Conservation (phyloP, 768 basidiomycete species). For the Xerocomellus dryophilus region DNA sequence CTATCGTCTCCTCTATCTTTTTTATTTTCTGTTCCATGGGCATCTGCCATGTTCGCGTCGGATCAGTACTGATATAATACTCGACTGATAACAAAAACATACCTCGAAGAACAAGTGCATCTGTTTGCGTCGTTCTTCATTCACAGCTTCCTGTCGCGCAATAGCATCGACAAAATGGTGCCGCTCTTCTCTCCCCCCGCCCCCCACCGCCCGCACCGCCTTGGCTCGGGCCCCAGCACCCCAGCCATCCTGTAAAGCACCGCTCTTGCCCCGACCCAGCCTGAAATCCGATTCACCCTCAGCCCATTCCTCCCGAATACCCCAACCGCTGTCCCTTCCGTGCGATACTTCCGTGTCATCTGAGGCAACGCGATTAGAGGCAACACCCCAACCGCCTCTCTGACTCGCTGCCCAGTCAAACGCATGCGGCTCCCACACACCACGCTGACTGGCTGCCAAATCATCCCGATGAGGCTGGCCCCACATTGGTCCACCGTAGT, state of each 20-base stretch:
- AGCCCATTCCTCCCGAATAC: constrained; percentile 15
- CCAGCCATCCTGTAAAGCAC: constrained; percentile 5
- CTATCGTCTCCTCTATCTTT: constrained; percentile 50
- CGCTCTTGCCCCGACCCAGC: neutral
- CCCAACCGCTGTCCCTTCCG: constrained; percentile 19
- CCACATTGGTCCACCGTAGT: constrained; percentile 6
- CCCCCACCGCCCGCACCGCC: neutral
- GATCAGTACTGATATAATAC: neutral
- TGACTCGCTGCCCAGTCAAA: constrained; percentile 2
- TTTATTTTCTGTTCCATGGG: constrained; percentile 51
- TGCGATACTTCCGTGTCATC: constrained; percentile 22
- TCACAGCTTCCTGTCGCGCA: constrained; percentile 39
- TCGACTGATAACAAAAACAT: constrained; percentile 6
- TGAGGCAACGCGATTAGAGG: constrained; percentile 9
- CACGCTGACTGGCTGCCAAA: constrained; percentile 9
- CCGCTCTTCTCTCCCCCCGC: constrained; percentile 13
- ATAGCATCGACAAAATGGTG: constrained; percentile 46
- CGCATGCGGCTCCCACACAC: constrained; percentile 7
- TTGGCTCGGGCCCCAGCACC: neutral
- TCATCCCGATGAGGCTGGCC: constrained; percentile 1
- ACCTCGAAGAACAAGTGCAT: constrained; percentile 57
- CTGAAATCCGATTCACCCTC: neutral
- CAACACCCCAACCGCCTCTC: constrained; percentile 13
- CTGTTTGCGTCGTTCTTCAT: constrained; percentile 37
- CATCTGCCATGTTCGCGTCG: constrained; percentile 39